phyloP scores from a whole-genome alignment of 352 stramenopile species.

The Globisporangium cylindrosporum region DNA sequence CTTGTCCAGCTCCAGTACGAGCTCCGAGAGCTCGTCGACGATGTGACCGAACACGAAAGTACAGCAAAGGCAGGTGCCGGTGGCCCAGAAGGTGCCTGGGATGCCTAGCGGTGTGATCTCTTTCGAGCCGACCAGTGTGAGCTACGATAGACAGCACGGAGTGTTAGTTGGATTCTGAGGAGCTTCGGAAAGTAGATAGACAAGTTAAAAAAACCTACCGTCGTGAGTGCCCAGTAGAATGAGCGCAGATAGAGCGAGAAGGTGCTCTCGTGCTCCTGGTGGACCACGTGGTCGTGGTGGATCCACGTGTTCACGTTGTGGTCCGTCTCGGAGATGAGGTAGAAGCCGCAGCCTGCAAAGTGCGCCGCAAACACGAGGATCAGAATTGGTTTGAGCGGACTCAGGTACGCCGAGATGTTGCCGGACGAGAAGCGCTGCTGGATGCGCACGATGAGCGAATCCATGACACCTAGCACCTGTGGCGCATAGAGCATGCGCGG shows the following conservation, averaged over 20 bases:
- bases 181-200: too few relatives aligned
- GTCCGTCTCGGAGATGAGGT: slow-evolving; percentile 62
- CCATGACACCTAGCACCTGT: slow-evolving; percentile 39
- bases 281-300: slow-evolving; percentile 68
- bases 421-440: slow-evolving; percentile 62
- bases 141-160: slow-evolving; percentile 13
- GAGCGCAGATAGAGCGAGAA: slow-evolving; percentile 60
- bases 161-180: background rate
- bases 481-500: slow-evolving; percentile 47
- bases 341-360: slow-evolving; percentile 65
- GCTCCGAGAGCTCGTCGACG: slow-evolving; percentile 68
- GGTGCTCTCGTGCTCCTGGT: slow-evolving; percentile 49
- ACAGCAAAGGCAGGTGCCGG: slow-evolving; percentile 61
- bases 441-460: slow-evolving; percentile 64
- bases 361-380: slow-evolving; percentile 64
- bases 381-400: slow-evolving; percentile 61
- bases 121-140: slow-evolving; percentile 65
- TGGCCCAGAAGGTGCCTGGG: slow-evolving; percentile 61
- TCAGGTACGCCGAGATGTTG: slow-evolving; percentile 63
- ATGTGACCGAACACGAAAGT: slow-evolving; percentile 81
- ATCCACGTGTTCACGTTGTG: slow-evolving; percentile 66
- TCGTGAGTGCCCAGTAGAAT: slow-evolving; percentile 80
- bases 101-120: slow-evolving; percentile 69
- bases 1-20: slow-evolving; percentile 75
- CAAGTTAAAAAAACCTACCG: slow-evolving; percentile 23